A percentile compares a stretch with the other conserved stretches of the same genome.
Conservation (phyloP, 2,329 filamentous ascomycete species). For the Trichoderma guizhouense region DNA sequence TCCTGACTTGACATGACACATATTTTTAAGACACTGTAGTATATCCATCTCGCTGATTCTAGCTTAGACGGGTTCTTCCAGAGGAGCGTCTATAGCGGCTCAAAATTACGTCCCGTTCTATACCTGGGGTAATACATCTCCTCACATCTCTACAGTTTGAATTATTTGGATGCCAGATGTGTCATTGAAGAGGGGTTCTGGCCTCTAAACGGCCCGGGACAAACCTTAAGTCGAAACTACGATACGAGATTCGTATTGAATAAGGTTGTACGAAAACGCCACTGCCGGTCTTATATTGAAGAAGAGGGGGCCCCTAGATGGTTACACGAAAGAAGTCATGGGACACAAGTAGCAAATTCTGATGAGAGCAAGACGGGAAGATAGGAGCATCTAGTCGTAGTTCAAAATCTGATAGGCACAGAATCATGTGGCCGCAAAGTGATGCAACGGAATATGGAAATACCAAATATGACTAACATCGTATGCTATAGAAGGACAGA, state of each 20-base stretch:
- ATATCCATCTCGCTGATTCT: neutral
- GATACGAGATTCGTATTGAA: neutral
- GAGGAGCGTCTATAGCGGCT: neutral
- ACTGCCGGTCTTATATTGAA: neutral
- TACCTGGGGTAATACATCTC: neutral
- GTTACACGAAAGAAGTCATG: neutral
- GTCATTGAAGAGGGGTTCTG: neutral
- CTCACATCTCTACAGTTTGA: neutral
- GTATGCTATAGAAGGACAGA: neutral
- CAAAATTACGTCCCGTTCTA: neutral
- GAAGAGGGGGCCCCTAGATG: neutral
- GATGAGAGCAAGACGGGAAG: neutral
- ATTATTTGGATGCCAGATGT: neutral
- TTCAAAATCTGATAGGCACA: neutral
- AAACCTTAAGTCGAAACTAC: neutral
- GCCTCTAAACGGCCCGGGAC: neutral
- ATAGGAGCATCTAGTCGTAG: neutral
- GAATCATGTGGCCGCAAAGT: too few species aligned
- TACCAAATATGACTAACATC: too few species aligned
- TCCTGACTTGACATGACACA: neutral
- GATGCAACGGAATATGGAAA: too few species aligned
- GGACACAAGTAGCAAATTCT: neutral
- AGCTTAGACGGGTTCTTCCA: neutral
- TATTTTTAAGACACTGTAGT: neutral
- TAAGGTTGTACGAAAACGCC: neutral